phyloP scores from a whole-genome alignment of 2,329 filamentous ascomycete species.

The Ceratocystis cacaofunesta region DNA sequence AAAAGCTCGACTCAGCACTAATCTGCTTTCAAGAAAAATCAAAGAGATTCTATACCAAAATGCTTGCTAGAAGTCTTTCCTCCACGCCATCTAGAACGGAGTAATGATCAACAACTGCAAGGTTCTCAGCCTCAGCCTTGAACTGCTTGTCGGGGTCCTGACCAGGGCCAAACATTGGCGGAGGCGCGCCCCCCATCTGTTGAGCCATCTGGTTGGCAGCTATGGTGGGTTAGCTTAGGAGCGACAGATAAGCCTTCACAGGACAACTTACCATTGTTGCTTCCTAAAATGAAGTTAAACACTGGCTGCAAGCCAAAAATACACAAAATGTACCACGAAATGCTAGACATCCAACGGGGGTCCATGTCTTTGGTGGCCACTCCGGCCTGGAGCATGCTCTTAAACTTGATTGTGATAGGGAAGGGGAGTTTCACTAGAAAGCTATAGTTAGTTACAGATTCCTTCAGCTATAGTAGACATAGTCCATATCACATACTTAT shows the following conservation, averaged over 20 bases:
- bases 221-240: constrained; percentile 24
- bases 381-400: constrained; percentile 96
- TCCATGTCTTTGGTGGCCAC: constrained; percentile 93
- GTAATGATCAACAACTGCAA: constrained; percentile 87
- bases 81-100: constrained; percentile 83
- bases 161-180: constrained; percentile 73
- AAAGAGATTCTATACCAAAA: constrained; percentile 10
- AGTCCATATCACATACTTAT: constrained; percentile 49
- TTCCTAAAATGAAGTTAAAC: constrained; percentile 91
- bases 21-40: background rate
- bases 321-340: constrained; percentile 98
- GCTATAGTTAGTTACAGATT: background rate
- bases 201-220: constrained; percentile 84
- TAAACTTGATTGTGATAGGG: constrained; percentile 95
- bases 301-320: constrained; percentile 93
- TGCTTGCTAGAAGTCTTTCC: constrained; percentile 50
- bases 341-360: constrained; percentile 93
- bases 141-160: constrained; percentile 95
- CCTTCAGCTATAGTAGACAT: background rate
- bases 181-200: constrained; percentile 71
- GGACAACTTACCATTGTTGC: constrained; percentile 65
- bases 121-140: constrained; percentile 78
- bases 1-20: background rate
- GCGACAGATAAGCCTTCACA: no score
- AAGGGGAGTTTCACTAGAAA: constrained; percentile 79